Evolutionary conservation across 2,329 filamentous ascomycete species (phyloP), one percentile per base, ranked within the genome.

Genomic region (Penicillium psychrosexuale): DNA sequence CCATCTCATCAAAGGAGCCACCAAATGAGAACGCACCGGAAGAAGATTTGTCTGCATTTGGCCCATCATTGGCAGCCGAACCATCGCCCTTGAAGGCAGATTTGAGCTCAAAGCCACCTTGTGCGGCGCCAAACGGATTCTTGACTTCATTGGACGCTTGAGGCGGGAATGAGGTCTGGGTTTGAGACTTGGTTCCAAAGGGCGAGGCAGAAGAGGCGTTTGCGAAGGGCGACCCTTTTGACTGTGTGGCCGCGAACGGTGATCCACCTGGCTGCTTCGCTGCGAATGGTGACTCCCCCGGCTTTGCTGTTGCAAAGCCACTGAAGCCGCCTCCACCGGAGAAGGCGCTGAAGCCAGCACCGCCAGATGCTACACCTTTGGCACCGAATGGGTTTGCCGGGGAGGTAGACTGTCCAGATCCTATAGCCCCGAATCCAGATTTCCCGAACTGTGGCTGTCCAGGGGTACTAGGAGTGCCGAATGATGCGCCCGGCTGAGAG

Each of bases 51-150:
- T 73, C 69, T 19, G 74, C 64, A 44, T 75, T 76, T n/a, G 70
- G 66, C 3, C 61, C 64, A 63, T 78, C 76, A 54, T 72, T 71
- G 27, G 61, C 68, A 51, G 74, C 70, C 13, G 69, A 71, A 8
- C 67, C 71, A 54, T 79, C 77, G 3, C 66, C 66, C 60, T 77
- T 77, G 57, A 80, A 78, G 11, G 72, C 71, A 24, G 78, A 76
- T 2, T 72, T 74, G 22, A 79, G 60, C 8, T 66, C 68, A 59
- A 80, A 80, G n/a, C 66, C 65, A 55, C 64, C 55, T 13, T 62
- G 47, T 8, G 63, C 60, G 27, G 65, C 39, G 5, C 69, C 70
- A 48, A 75, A 73, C 0, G 64, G 48, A 30, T 64, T 65, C 48
- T 68, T 69, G 22, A 69, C 48, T 36, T 66, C 65, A 5, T 55